Percentiles rank a stretch among this genome's conserved stretches.
These are phyloP conservation scores for Suillus lakei DNA, from an alignment of 768 basidiomycete species.

Conservation along the genomic window DNA sequence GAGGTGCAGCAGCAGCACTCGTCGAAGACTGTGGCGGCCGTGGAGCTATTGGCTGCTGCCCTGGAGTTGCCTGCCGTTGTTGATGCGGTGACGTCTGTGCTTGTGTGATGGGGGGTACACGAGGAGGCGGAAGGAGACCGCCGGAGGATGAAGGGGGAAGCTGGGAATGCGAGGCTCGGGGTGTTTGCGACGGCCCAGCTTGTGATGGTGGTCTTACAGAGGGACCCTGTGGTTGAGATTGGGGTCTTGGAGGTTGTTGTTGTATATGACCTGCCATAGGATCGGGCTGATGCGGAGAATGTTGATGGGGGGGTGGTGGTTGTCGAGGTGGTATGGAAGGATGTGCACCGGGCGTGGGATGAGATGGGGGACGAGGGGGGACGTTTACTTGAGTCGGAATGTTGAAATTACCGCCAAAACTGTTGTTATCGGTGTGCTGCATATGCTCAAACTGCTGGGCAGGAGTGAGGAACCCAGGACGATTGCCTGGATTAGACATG, in stretches of 20 bases:
- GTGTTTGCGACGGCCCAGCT: slow-evolving; percentile 51
- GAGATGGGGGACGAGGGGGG: slow-evolving; percentile 50
- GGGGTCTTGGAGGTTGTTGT: slow-evolving; percentile 54
- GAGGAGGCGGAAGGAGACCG: slow-evolving; percentile 29
- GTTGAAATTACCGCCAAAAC: slow-evolving; percentile 38
- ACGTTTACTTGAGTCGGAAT: slow-evolving; percentile 42
- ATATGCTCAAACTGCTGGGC: slow-evolving; percentile 68
- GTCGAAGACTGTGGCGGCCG: slow-evolving; percentile 37
- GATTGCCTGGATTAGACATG: slow-evolving; percentile 42
- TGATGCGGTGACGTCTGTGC: slow-evolving; percentile 39
- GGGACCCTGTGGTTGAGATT: slow-evolving; percentile 60
- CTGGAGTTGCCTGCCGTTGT: slow-evolving; percentile 38
- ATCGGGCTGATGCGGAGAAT: slow-evolving; percentile 53
- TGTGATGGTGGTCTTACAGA: slow-evolving; percentile 58
- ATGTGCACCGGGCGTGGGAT: slow-evolving; percentile 37
- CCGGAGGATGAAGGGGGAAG: slow-evolving; percentile 34
- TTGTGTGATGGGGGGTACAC: slow-evolving; percentile 42
- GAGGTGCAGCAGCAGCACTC: slow-evolving; percentile 22
- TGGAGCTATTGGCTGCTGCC: slow-evolving; percentile 42
- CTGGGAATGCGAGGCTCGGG: slow-evolving; percentile 43
- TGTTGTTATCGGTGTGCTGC: slow-evolving; percentile 39
- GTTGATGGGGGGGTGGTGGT: slow-evolving; percentile 44
- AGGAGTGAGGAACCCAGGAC: slow-evolving; percentile 51
- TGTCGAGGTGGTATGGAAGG: slow-evolving; percentile 36
- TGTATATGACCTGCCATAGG: slow-evolving; percentile 44